Percentiles rank a stretch among this genome's conserved stretches.
These are phyloP conservation scores for Trichaptum fuscoviolaceum DNA, from an alignment of 768 basidiomycete genomes.

Conservation along the genomic window DNA sequence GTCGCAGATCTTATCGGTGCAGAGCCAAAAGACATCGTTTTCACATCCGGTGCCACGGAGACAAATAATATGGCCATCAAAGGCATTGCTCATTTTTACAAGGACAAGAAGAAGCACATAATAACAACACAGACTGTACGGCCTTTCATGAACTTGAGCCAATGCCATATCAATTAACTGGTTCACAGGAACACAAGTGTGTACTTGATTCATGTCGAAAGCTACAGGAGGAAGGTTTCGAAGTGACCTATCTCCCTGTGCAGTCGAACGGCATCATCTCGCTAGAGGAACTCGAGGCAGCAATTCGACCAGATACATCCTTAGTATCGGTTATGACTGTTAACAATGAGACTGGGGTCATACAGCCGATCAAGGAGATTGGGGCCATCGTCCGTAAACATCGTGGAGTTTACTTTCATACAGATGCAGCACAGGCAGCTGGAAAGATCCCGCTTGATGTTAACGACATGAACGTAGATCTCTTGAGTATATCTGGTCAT, in stretches of 20 bases:
- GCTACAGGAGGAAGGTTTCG: conserved; percentile 94
- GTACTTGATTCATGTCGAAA: conserved; percentile 97
- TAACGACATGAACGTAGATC: conserved; percentile 91
- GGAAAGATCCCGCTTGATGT: conserved; percentile 92
- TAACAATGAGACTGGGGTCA: conserved; percentile 99
- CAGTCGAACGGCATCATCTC: conserved; percentile 78
- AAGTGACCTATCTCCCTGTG: conserved; percentile 96
- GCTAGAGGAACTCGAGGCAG: conserved; percentile 72
- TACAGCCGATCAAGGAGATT: conserved; percentile 95
- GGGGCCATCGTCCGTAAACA: conserved; percentile 81
- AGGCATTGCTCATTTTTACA: conserved; percentile 93
- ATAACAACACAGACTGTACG: conserved; percentile 92
- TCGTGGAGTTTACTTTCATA: conserved; percentile 91
- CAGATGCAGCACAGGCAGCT: conserved; percentile 93
- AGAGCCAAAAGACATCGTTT: conserved; percentile 91
- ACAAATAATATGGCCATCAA: conserved; percentile 98
- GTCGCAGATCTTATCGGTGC: conserved; percentile 92
- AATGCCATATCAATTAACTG: conserved; percentile 1
- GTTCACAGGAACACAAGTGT: conserved; percentile 92
- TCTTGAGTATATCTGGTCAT: conserved; percentile 95
- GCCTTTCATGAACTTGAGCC: conserved; percentile 13
- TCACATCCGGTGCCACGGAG: conserved; percentile 98
- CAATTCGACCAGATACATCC: conserved; percentile 89
- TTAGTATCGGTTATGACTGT: conserved; percentile 98
- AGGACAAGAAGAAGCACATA: conserved; percentile 87